These are phyloP conservation scores for Toxoplasma gondii DNA, from an alignment of 169 alveolate species.

Conservation along the genomic window DNA sequence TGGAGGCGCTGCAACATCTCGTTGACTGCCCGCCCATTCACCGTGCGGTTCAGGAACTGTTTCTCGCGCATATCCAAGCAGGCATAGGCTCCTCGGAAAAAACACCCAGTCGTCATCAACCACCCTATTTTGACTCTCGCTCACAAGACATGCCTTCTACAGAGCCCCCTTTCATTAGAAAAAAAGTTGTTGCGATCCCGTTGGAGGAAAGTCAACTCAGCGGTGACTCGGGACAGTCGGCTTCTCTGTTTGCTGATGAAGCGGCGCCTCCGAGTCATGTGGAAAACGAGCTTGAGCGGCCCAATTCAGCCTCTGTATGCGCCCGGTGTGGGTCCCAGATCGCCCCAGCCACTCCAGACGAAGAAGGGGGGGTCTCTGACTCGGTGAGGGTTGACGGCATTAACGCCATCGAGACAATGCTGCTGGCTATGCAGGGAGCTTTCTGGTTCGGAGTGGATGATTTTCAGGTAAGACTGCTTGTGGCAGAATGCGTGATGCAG, in stretches of 20 bases:
- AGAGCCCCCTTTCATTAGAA: too few species aligned
- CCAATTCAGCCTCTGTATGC: not conserved
- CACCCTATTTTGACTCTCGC: not conserved
- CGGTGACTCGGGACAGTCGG: not conserved
- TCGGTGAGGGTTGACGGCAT: not conserved
- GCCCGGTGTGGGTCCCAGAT: not conserved
- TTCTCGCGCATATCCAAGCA: not conserved
- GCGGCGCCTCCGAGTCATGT: not conserved
- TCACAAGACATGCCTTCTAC: not conserved
- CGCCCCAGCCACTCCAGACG: not conserved
- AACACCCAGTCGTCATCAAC: not conserved
- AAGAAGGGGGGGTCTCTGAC: not conserved
- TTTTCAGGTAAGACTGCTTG: not conserved
- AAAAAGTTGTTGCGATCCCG: too few species aligned
- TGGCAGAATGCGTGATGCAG: constrained; percentile 8
- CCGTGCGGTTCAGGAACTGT: not conserved
- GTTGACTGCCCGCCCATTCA: constrained; percentile 13
- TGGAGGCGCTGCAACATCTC: not conserved
- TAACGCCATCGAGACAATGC: not conserved
- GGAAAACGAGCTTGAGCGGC: not conserved
- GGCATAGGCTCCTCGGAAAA: not conserved
- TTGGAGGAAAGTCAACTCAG: too few species aligned
- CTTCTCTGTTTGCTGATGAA: not conserved
- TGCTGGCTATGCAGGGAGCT: constrained; percentile 31
- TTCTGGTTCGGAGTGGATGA: constrained; percentile 2